These are phyloP conservation scores for Quercus berberidifolia DNA, from an alignment of 306 rosid genomes.

Conservation along the genomic window DNA sequence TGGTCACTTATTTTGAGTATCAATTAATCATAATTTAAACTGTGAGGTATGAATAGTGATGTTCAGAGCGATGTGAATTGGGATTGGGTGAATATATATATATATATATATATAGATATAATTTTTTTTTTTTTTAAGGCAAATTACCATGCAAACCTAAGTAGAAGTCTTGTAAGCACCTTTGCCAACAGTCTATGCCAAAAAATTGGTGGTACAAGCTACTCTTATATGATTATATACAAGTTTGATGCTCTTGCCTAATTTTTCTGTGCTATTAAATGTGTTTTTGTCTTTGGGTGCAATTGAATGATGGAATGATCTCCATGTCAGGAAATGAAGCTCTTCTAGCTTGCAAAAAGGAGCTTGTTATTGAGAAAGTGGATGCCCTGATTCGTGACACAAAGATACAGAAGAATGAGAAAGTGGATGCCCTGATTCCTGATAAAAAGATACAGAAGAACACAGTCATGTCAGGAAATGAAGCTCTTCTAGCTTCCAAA, in stretches of 20 bases:
- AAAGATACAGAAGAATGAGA: conserved; percentile 7
- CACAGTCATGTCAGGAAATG: too few relatives aligned
- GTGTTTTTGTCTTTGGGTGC: background rate
- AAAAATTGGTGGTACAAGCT: background rate
- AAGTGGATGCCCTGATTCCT: too few relatives aligned
- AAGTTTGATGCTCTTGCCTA: background rate
- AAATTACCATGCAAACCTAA: background rate
- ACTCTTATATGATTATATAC: background rate
- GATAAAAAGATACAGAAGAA: too few relatives aligned
- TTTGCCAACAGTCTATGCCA: background rate
- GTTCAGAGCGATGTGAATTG: background rate
- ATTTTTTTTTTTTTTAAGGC: background rate
- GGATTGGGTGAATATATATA: background rate
- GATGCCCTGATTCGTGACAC: conserved; percentile 9
- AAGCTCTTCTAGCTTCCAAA: too few relatives aligned
- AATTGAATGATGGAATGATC: background rate
- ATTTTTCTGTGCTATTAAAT: background rate
- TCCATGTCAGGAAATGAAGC: conserved; percentile 18
- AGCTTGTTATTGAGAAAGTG: background rate
- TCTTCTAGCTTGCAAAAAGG: conserved; percentile 21
- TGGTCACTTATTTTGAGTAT: background rate
- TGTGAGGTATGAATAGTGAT: background rate
- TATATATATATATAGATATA: too few relatives aligned
- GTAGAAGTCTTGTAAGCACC: background rate
- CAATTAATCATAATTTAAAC: background rate